These are phyloP conservation scores for Scleromitrula shiraiana DNA, from an alignment of 2,329 filamentous ascomycete species.

Conservation along the genomic window DNA sequence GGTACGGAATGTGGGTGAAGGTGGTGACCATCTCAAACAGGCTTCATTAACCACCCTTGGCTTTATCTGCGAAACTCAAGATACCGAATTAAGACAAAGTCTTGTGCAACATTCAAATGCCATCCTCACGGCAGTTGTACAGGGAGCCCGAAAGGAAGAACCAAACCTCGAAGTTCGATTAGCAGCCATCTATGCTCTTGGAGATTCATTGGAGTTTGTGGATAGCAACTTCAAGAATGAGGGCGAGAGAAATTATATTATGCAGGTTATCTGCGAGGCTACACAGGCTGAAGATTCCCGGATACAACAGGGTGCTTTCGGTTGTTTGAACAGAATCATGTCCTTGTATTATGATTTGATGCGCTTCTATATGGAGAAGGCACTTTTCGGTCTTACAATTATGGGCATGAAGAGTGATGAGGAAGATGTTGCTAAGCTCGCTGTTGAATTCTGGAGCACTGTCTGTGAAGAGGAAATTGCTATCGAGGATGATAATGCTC, in stretches of 20 bases:
- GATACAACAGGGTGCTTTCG: conserved; percentile 93
- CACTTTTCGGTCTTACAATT: conserved; percentile 92
- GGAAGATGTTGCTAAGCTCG: conserved; percentile 95
- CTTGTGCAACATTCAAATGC: conserved; percentile 87
- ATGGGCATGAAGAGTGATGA: conserved; percentile 98
- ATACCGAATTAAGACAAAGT: conserved; percentile 73
- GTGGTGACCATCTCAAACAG: conserved; percentile 84
- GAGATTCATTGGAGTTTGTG: conserved; percentile 96
- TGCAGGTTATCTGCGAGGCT: conserved; percentile 99
- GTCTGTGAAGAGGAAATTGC: conserved; percentile 98
- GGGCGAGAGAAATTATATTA: conserved; percentile 98
- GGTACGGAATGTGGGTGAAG: conserved; percentile 87
- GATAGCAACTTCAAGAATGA: conserved; percentile 98
- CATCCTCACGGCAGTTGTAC: conserved; percentile 94
- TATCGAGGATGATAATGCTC: conserved; percentile 93
- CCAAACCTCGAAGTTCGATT: conserved; percentile 82
- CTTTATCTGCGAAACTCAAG: conserved; percentile 95
- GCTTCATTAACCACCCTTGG: conserved; percentile 92
- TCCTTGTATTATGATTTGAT: conserved; percentile 98
- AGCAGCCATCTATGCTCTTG: conserved; percentile 86
- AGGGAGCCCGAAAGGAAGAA: conserved; percentile 96
- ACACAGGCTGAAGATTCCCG: conserved; percentile 86
- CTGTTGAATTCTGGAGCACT: conserved; percentile 99
- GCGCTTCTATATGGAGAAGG: conserved; percentile 99
- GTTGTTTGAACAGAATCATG: conserved; percentile 98